These are phyloP conservation scores for Tolypocladium endophyticum DNA, from an alignment of 2,329 filamentous ascomycete species.

Conservation along the genomic window DNA sequence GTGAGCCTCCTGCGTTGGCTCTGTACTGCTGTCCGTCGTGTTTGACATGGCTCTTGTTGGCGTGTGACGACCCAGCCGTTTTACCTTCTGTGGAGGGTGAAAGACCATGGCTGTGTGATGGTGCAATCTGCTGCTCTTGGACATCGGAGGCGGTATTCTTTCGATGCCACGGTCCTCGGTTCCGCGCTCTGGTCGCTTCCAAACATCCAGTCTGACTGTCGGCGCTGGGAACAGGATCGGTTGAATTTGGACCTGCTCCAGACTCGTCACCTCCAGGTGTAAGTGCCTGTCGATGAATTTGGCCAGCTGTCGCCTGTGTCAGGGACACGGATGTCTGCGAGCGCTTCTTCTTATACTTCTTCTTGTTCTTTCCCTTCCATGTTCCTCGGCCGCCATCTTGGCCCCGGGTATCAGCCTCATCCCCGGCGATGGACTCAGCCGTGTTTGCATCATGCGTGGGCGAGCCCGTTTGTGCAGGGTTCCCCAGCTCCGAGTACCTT, in stretches of 20 bases:
- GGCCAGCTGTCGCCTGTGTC: not conserved
- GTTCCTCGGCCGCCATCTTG: constrained; percentile 1
- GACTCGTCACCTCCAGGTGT: not conserved
- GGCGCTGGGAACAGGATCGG: not conserved
- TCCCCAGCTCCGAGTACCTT: not conserved
- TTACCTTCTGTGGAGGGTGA: not conserved
- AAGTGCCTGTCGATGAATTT: not conserved
- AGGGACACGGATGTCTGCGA: constrained; percentile 1
- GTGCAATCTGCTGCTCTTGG: not conserved
- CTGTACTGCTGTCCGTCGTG: constrained; percentile 11
- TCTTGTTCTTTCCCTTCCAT: constrained; percentile 9
- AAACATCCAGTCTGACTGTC: not conserved
- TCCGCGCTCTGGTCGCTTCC: not conserved
- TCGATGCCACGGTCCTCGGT: too few species aligned
- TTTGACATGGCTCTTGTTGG: not conserved
- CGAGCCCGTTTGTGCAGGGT: not conserved
- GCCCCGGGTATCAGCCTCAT: not conserved
- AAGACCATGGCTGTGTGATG: not conserved
- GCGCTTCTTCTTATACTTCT: constrained; percentile 14
- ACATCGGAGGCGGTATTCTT: not conserved
- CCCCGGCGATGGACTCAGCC: not conserved
- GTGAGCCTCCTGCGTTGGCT: constrained; percentile 20
- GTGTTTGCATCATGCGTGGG: not conserved
- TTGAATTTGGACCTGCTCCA: not conserved
- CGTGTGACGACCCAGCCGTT: not conserved